These are phyloP conservation scores for Picea mariana DNA, from an alignment of 83 land plant species.

Conservation along the genomic window DNA sequence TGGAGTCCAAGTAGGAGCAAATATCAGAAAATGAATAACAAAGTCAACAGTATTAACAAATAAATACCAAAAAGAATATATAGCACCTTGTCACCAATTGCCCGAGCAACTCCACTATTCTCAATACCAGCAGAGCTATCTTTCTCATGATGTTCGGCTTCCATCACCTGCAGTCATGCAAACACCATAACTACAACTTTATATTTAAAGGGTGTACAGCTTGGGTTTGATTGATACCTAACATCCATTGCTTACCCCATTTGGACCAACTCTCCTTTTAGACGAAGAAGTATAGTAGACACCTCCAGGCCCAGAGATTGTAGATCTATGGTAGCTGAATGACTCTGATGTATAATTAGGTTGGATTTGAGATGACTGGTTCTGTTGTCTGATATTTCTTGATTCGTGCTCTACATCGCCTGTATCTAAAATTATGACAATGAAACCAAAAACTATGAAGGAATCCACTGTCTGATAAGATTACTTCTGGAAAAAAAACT, in stretches of 20 bases:
- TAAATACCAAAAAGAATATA: no score
- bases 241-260: slow-evolving; percentile 11
- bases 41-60: not conserved
- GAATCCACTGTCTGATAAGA: not conserved
- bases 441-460: not conserved
- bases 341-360: not conserved
- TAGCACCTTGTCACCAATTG: slow-evolving; percentile 10
- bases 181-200: not conserved
- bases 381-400: not conserved
- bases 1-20: not conserved
- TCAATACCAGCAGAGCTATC: slow-evolving; percentile 11
- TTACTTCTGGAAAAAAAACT: not conserved
- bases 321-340: slow-evolving; percentile 13
- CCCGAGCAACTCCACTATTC: not conserved
- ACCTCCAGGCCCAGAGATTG: slow-evolving; percentile 11
- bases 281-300: slow-evolving; percentile 11
- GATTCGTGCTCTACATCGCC: not conserved
- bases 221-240: not conserved
- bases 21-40: not conserved
- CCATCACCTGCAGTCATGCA: slow-evolving; percentile 11
- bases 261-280: slow-evolving; percentile 12
- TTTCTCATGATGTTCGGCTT: not conserved
- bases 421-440: not conserved
- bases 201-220: not conserved
- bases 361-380: not conserved